These are phyloP conservation scores for Peniophora sp. DNA, from an alignment of 1,284 basidiomycete species.

Conservation along the genomic window DNA sequence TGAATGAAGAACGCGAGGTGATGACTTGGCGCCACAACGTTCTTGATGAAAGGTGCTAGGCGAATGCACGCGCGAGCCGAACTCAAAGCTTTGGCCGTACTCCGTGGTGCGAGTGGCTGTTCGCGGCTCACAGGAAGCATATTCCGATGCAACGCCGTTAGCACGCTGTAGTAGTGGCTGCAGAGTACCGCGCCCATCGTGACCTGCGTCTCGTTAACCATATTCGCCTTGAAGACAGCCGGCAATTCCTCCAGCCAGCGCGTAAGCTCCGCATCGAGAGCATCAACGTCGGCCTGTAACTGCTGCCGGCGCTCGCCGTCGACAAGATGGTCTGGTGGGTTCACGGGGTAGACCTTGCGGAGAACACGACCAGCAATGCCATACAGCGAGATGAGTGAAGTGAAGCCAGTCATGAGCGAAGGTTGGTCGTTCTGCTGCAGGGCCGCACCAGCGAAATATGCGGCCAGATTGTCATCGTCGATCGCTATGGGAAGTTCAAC, in stretches of 20 bases:
- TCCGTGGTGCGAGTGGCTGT: conserved; percentile 55
- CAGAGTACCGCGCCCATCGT: conserved; percentile 83
- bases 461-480: conserved; percentile 69
- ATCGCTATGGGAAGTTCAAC: conserved; percentile 74
- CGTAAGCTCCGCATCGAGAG: conserved; percentile 66
- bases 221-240: conserved; percentile 61
- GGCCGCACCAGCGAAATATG: conserved; percentile 59
- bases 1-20: conserved; percentile 89
- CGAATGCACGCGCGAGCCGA: conserved; percentile 77
- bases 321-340: conserved; percentile 55
- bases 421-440: conserved; percentile 42
- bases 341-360: conserved; percentile 71
- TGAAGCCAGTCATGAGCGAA: conserved; percentile 73
- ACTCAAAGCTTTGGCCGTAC: conserved; percentile 70
- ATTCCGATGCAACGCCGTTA: conserved; percentile 85
- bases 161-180: conserved; percentile 84
- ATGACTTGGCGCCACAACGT: conserved; percentile 80
- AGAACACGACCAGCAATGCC: conserved; percentile 80
- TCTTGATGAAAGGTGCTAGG: conserved; percentile 78
- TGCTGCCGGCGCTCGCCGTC: conserved; percentile 69
- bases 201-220: conserved; percentile 67
- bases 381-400: conserved; percentile 70
- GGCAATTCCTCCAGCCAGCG: conserved; percentile 80
- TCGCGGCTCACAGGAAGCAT: conserved; percentile 71
- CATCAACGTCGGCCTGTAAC: conserved; percentile 68